Conservation (phyloP, 805 yeast genomes). For the Peterozyma xylosa region DNA sequence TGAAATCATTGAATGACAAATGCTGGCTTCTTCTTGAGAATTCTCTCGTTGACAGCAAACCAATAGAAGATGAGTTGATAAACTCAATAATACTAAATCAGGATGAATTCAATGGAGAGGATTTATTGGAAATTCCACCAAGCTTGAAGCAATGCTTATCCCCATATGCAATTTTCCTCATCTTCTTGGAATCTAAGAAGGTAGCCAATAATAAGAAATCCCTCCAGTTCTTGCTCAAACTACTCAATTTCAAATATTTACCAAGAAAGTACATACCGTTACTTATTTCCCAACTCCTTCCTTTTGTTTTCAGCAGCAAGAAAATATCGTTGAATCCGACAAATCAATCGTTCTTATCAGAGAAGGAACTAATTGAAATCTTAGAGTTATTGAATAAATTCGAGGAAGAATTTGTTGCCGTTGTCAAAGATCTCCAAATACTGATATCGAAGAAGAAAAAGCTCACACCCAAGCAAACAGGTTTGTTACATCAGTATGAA, state of each 20-base stretch:
- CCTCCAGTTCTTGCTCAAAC: conserved; percentile 23
- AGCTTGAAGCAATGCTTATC: conserved; percentile 60
- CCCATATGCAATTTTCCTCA: conserved; percentile 60
- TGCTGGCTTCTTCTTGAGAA: conserved; percentile 60
- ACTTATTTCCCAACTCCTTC: conserved; percentile 39
- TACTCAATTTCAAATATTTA: conserved; percentile 44
- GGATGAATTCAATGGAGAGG: conserved; percentile 18
- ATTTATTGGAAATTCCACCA: conserved; percentile 35
- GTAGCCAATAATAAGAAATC: conserved; percentile 20
- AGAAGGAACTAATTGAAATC: conserved; percentile 14
- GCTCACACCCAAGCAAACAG: conserved; percentile 5
- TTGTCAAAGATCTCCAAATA: background rate
- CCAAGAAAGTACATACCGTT: conserved; percentile 44
- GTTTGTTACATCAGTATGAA: conserved; percentile 5
- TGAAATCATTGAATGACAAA: conserved; percentile 39
- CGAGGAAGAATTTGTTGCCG: conserved; percentile 10
- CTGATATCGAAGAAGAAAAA: background rate
- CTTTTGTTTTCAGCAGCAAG: conserved; percentile 25
- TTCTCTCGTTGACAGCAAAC: conserved; percentile 41
- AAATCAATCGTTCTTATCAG: conserved; percentile 8
- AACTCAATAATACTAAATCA: conserved; percentile 38
- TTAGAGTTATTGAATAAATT: conserved; percentile 18
- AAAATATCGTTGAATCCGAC: background rate
- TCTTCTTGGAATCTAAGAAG: conserved; percentile 31
- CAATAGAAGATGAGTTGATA: conserved; percentile 49